A percentile compares a stretch with the other conserved stretches of the same genome.
Conservation (phyloP, 2,329 filamentous ascomycete genomes). For the Hypoxylon sp. region DNA sequence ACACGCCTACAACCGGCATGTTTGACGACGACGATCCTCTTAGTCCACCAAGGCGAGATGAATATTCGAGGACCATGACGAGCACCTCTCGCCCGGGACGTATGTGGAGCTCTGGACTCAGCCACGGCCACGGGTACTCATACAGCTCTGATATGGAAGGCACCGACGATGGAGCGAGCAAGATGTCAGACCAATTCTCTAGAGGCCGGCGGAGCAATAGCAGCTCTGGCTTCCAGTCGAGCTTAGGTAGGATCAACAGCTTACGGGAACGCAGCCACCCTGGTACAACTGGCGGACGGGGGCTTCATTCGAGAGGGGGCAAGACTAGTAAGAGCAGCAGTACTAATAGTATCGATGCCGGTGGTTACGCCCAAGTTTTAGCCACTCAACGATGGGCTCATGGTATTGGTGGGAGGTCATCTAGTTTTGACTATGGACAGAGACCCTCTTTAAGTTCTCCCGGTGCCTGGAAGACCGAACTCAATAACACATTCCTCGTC, state of each 20-base stretch:
- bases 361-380: conserved; percentile 70
- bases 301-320: conserved; percentile 67
- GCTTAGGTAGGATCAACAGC: conserved; percentile 73
- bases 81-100: conserved; percentile 45
- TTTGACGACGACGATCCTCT: conserved; percentile 57
- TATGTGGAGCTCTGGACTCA: conserved; percentile 44
- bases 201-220: conserved; percentile 82
- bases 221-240: conserved; percentile 77
- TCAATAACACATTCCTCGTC: conserved; percentile 64
- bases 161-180: conserved; percentile 65
- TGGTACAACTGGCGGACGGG: conserved; percentile 56
- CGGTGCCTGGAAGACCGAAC: conserved; percentile 62
- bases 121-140: conserved; percentile 62
- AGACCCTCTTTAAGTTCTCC: conserved; percentile 53
- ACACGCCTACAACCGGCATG: conserved; percentile 50
- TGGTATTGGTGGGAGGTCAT: conserved; percentile 69
- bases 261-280: conserved; percentile 63
- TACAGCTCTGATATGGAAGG: conserved; percentile 73
- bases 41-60: conserved; percentile 46
- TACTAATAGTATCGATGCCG: conserved; percentile 74
- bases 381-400: conserved; percentile 71
- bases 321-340: conserved; percentile 81
- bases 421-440: conserved; percentile 80
- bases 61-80: conserved; percentile 50
- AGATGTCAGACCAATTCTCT: conserved; percentile 65